Percentiles rank a stretch among this genome's conserved stretches.
Conservation (phyloP, 306 rosid species). For the Begonia peltatifolia region DNA sequence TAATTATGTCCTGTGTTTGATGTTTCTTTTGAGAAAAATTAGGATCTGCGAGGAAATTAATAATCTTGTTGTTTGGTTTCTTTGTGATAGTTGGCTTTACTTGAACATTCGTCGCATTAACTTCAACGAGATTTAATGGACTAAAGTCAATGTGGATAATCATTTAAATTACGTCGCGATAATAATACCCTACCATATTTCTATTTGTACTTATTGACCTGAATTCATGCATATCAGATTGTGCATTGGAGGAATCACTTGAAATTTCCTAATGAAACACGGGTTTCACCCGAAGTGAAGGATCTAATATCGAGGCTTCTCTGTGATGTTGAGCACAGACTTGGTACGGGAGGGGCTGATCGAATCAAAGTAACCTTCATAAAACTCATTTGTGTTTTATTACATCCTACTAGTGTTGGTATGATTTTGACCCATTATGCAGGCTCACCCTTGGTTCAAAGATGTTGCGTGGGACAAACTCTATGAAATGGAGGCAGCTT, state of each 20-base stretch:
- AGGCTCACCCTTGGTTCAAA: constrained; percentile 95
- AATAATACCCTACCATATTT: too few relatives aligned
- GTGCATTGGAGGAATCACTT: constrained; percentile 88
- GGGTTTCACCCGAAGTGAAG: constrained; percentile 76
- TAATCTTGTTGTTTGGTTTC: too few relatives aligned
- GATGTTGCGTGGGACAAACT: constrained; percentile 60
- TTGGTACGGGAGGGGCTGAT: constrained; percentile 51
- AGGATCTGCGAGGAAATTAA: too few relatives aligned
- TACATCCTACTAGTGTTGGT: too few relatives aligned
- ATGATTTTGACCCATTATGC: not conserved
- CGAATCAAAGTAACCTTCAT: constrained; percentile 47
- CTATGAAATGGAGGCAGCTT: constrained; percentile 79
- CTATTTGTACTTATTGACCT: too few relatives aligned
- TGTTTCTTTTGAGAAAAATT: constrained; percentile 2
- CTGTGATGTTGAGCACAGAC: constrained; percentile 66
- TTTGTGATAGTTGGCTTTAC: too few relatives aligned
- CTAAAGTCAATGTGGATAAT: too few relatives aligned
- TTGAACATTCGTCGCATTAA: too few relatives aligned
- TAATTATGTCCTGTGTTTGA: constrained; percentile 1
- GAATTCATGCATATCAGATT: constrained; percentile 31
- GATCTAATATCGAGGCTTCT: constrained; percentile 71
- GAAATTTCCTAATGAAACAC: constrained; percentile 72
- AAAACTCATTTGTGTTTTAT: too few relatives aligned
- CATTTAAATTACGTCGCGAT: too few relatives aligned
- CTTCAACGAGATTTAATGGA: too few relatives aligned